Percentiles rank a stretch among this genome's conserved stretches.
Conservation (phyloP, 1,284 basidiomycete genomes). For the Termitomyces sp. region DNA sequence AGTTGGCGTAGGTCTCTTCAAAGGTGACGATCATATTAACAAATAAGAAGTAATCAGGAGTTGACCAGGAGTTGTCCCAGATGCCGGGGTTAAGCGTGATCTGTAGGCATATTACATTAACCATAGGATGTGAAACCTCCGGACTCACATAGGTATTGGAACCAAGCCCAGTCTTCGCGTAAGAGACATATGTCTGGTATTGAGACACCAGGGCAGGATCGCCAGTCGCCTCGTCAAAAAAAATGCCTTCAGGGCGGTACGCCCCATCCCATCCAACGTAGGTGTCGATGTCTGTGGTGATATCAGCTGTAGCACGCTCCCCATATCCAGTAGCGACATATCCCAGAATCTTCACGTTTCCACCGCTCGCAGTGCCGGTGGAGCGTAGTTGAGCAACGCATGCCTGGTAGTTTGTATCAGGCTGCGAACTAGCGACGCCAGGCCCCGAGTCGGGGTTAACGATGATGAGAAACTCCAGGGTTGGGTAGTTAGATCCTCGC, state of each 20-base stretch:
- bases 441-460: conserved; percentile 39
- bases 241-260: conserved; percentile 30
- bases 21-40: too few relatives aligned
- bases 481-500: conserved; percentile 26
- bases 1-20: too few relatives aligned
- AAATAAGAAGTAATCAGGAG: too few relatives aligned
- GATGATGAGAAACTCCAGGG: conserved; percentile 27
- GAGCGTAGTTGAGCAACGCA: conserved; percentile 23
- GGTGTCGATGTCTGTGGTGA: conserved; percentile 27
- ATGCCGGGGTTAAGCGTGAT: too few relatives aligned
- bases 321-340: conserved; percentile 30
- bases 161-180: too few relatives aligned
- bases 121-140: too few relatives aligned
- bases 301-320: conserved; percentile 14
- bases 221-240: conserved; percentile 30
- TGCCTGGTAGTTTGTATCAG: conserved; percentile 26
- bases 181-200: conserved; percentile 11
- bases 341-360: conserved; percentile 30
- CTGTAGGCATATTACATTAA: too few relatives aligned
- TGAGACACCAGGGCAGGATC: conserved; percentile 3
- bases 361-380: conserved; percentile 9
- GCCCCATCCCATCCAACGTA: too few relatives aligned
- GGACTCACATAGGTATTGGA: too few relatives aligned
- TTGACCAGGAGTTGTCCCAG: too few relatives aligned
- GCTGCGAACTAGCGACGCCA: conserved; percentile 21